A percentile compares a stretch with the other conserved stretches of the same genome.
Conservation (phyloP, 352 stramenopile species). For the Discostella stelligera region DNA sequence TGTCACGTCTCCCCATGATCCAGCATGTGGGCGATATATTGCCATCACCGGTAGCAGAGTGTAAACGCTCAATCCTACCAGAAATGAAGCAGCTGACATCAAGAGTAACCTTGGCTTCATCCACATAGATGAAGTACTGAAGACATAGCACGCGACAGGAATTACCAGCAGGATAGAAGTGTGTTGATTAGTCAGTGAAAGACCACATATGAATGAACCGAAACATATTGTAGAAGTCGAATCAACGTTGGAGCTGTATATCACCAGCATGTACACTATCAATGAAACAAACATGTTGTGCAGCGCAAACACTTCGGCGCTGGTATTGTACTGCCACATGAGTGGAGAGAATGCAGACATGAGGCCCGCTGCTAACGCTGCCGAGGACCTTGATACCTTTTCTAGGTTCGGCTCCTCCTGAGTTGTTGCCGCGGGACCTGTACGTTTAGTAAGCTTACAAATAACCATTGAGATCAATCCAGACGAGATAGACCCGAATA, state of each 20-base stretch:
- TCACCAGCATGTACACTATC: conserved; percentile 57
- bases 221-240: conserved; percentile 16
- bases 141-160: conserved; percentile 79
- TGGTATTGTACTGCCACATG: conserved; percentile 92
- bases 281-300: conserved; percentile 90
- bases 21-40: conserved; percentile 81
- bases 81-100: conserved; percentile 73
- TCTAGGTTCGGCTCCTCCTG: not conserved
- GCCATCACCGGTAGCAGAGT: conserved; percentile 86
- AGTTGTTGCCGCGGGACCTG: not conserved
- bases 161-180: conserved; percentile 91
- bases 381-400: conserved; percentile 15
- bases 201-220: conserved; percentile 88
- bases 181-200: conserved; percentile 95
- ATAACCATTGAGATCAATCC: conserved; percentile 35
- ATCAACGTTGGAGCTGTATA: conserved; percentile 51
- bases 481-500: conserved; percentile 52
- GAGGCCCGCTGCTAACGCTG: conserved; percentile 61
- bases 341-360: conserved; percentile 90
- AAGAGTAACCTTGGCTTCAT: conserved; percentile 48
- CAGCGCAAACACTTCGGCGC: conserved; percentile 94
- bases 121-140: conserved; percentile 76
- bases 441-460: conserved; percentile 21
- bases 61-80: conserved; percentile 86
- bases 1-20: conserved; percentile 91